Evolutionary conservation across 1,284 basidiomycete genomes (phyloP).

Genomic region (Porodaedalea pini): DNA sequence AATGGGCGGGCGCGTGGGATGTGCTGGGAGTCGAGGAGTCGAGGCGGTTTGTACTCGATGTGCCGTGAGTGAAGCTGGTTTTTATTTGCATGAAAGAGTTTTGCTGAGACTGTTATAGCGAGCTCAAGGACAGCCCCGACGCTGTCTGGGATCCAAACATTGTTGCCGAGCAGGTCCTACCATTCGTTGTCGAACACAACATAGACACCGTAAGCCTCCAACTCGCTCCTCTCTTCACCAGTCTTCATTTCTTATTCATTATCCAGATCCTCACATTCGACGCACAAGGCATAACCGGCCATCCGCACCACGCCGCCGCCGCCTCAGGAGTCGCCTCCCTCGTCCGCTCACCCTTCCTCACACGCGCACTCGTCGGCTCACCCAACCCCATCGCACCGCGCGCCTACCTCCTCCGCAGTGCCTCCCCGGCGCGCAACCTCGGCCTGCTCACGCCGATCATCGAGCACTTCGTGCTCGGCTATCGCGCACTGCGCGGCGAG

Average conservation of each 20-base stretch:
- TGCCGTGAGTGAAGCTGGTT: constrained; percentile 15
- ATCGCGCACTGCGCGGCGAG: background rate
- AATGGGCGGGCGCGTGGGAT: constrained; percentile 12
- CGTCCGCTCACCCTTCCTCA: constrained; percentile 12
- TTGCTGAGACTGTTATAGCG: background rate
- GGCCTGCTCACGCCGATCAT: constrained; percentile 14
- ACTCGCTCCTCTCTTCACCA: background rate
- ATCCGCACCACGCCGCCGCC: constrained; percentile 14
- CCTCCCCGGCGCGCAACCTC: background rate
- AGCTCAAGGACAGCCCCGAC: background rate
- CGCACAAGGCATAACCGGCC: constrained; percentile 5
- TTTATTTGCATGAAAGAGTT: too few species aligned
- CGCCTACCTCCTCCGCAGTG: constrained; percentile 8
- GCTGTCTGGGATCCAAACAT: constrained; percentile 7
- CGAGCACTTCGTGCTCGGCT: constrained; percentile 13
- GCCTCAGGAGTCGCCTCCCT: constrained; percentile 7
- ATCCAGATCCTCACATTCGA: constrained; percentile 20
- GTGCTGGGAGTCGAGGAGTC: constrained; percentile 10
- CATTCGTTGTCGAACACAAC: constrained; percentile 14
- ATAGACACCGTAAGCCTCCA: constrained; percentile 21
- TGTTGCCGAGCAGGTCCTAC: constrained; percentile 8
- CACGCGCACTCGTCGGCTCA: background rate
- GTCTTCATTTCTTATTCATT: background rate
- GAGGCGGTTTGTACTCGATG: constrained; percentile 13
- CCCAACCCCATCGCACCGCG: constrained; percentile 7